Evolutionary conservation across 129 eudicot genomes (phyloP), one percentile per base, ranked within the genome.

Genomic region (Calendula officinalis): DNA sequence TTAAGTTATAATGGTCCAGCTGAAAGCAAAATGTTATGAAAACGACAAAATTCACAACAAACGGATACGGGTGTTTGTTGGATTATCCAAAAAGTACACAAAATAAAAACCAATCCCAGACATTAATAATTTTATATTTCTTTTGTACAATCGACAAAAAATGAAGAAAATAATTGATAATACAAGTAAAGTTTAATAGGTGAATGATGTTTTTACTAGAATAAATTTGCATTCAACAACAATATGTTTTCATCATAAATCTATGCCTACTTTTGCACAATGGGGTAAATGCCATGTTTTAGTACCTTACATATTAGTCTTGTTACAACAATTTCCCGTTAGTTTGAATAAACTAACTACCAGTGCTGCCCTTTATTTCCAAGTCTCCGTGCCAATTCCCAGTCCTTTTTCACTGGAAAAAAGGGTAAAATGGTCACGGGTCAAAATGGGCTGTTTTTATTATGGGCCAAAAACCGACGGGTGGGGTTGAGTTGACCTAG

Each of bases 351-450:
- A 71, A 15, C 15, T n/a, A 47, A 74, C 32, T 75, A 89, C 94
- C 97, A 89, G 7, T 82, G 81, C 37, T 68, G 81, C 67, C 90
- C 97, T 81, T 82, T 89, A 53, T 80, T 80, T 67, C 95, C 94
- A 39, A 89, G 80, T 48, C 95, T 74, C 10, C 97, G 69, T 11
- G 97, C 97, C 76, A 83, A 75, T 69, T 85, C 95, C 67, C 77
- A 78, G 50, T 89, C 97, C 75, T 85, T 89, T 77, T 80, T 74
- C 97, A 89, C 97, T 89, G 80, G 33, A 57, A 11, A 36, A 13
- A 37, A 37, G 1, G 13, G 44, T 4, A 22, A 14, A 56, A 37
- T 57, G 30, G 37, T 30, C 37, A 15, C 41, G 36, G 42, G 43
- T 13, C n/a, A n/a, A n/a, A n/a, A 22, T 2, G 30, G 30, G 14